A percentile compares a stretch with the other conserved stretches of the same genome.
These are phyloP conservation scores for Quercus dentata DNA, from an alignment of 306 rosid species.

Conservation along the genomic window DNA sequence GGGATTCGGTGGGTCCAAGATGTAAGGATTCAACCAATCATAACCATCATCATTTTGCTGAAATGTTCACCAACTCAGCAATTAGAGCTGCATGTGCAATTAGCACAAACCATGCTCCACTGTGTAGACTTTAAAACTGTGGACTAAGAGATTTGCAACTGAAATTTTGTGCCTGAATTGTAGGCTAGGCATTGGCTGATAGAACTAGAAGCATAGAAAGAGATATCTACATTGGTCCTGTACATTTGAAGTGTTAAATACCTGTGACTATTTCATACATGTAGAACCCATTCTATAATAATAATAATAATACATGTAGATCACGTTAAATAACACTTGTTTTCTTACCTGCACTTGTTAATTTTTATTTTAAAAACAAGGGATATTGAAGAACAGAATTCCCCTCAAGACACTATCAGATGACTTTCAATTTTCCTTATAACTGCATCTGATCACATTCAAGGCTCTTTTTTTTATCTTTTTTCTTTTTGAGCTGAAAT, in stretches of 20 bases:
- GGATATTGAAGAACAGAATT: not conserved
- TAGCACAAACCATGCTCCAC: not conserved
- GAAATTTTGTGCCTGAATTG: not conserved
- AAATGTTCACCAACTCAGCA: constrained; percentile 17
- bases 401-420: not conserved
- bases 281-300: not conserved
- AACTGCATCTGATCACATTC: not conserved
- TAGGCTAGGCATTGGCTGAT: not conserved
- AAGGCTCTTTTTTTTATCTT: not conserved
- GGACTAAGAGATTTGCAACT: not conserved
- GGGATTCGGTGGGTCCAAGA: constrained; percentile 40
- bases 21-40: not conserved
- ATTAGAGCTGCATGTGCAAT: constrained; percentile 6
- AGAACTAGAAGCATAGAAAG: not conserved
- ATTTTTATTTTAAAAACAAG: not conserved
- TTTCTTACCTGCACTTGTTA: too few species aligned
- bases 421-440: not conserved
- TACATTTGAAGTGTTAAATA: not conserved
- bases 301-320: too few species aligned
- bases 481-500: not conserved
- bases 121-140: not conserved
- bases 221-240: not conserved
- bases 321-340: too few species aligned
- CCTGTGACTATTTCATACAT: not conserved
- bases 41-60: constrained; percentile 5